phyloP scores from a whole-genome alignment of 306 rosid species.

The Prosopis cineraria region DNA sequence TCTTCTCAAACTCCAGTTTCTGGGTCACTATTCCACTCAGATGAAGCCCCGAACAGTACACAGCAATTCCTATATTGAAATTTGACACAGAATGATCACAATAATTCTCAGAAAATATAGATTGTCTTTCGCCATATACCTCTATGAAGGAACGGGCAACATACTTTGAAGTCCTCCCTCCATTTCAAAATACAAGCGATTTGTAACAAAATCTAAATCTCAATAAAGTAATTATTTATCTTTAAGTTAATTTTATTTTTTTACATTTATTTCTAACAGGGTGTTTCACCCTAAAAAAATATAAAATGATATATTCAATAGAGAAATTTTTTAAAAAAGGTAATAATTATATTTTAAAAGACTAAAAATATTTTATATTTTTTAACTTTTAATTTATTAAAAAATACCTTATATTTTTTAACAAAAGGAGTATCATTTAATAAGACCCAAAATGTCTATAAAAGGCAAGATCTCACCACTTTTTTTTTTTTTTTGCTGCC shows the following conservation, averaged over 20 bases:
- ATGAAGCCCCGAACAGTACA: conserved; percentile 50
- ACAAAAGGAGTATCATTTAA: conserved; percentile 33
- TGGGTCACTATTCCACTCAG: conserved; percentile 56
- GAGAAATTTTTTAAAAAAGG: too few species aligned
- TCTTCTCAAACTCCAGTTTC: conserved; percentile 44
- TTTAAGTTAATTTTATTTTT: too few species aligned
- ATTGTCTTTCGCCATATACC: conserved; percentile 33
- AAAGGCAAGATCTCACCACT: conserved; percentile 56
- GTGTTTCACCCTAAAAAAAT: too few species aligned
- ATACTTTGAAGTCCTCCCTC: conserved; percentile 41
- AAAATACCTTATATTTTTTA: too few species aligned
- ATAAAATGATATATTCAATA: too few species aligned
- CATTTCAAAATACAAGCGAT: too few species aligned
- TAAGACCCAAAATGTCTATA: conserved; percentile 8
- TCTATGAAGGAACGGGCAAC: conserved; percentile 43
- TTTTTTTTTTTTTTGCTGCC: conserved; percentile 85
- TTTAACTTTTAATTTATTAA: too few species aligned
- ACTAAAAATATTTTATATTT: too few species aligned
- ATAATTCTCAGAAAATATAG: conserved; percentile 19
- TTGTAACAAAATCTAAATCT: too few species aligned
- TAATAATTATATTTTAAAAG: too few species aligned
- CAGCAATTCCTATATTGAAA: conserved; percentile 35
- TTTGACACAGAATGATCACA: neutral
- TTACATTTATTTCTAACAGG: too few species aligned
- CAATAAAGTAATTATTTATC: too few species aligned